Percentiles rank a stretch among this genome's conserved stretches.
Evolutionary conservation across 2,329 filamentous ascomycete species (phyloP).

Genomic region (Aspergillus pseudoglaucus): DNA sequence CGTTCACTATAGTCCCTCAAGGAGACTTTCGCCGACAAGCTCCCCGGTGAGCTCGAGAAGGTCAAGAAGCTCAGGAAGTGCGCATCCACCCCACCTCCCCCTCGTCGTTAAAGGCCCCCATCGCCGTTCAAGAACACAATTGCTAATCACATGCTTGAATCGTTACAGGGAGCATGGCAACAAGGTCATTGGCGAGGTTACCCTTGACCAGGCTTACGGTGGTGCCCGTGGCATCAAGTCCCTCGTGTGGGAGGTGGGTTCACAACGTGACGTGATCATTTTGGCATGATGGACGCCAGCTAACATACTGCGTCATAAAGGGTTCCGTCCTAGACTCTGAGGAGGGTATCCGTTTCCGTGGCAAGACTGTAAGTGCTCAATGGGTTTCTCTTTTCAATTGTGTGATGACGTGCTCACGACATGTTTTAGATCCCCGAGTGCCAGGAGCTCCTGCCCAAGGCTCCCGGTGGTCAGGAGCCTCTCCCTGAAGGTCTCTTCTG

Average conservation of each 20-base stretch:
- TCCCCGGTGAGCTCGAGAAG: constrained; percentile 96
- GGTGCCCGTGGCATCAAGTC: constrained; percentile 98
- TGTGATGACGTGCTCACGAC: constrained; percentile 15
- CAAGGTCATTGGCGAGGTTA: constrained; percentile 96
- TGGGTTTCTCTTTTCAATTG: neutral
- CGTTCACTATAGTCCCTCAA: constrained; percentile 69
- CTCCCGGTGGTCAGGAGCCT: constrained; percentile 91
- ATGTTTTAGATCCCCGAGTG: constrained; percentile 75
- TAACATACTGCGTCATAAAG: constrained; percentile 25
- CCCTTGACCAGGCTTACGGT: constrained; percentile 98
- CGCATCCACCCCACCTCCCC: constrained; percentile 28
- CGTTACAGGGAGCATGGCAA: constrained; percentile 74
- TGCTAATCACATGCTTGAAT: constrained; percentile 14
- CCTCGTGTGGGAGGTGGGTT: constrained; percentile 81
- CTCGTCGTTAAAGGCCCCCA: neutral
- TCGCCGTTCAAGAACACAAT: constrained; percentile 1
- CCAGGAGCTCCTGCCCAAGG: constrained; percentile 95
- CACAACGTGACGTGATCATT: neutral
- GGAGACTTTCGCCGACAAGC: constrained; percentile 93
- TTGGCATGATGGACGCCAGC: neutral
- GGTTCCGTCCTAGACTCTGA: constrained; percentile 95
- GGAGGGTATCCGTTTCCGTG: constrained; percentile 99
- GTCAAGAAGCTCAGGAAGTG: constrained; percentile 98
- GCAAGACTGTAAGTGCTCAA: constrained; percentile 64
- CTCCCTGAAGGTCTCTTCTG: constrained; percentile 99